Percentiles rank a stretch among this genome's conserved stretches.
Evolutionary conservation across 768 basidiomycete species (phyloP).

Genomic region (Rubroboletus satanas): DNA sequence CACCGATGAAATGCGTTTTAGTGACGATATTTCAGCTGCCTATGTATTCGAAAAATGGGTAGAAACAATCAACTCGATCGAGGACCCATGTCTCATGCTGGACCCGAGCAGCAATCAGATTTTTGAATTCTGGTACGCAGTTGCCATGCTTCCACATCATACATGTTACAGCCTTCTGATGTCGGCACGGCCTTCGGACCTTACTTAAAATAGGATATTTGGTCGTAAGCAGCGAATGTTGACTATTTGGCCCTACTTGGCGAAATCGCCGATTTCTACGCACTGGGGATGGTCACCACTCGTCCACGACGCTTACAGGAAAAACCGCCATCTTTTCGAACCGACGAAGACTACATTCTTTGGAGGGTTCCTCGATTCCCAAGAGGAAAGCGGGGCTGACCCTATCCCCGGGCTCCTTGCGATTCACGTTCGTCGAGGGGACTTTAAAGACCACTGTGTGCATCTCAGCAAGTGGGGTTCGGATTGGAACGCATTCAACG

Average conservation of each 20-base stretch:
- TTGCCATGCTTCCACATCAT: neutral
- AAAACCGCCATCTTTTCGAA: constrained; percentile 30
- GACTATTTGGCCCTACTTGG: constrained; percentile 33
- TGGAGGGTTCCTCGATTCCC: neutral
- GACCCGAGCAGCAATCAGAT: constrained; percentile 22
- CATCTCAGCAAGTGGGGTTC: constrained; percentile 34
- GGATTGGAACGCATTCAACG: constrained; percentile 44
- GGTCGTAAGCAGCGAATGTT: constrained; percentile 32
- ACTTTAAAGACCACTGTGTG: constrained; percentile 44
- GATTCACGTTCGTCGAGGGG: constrained; percentile 50
- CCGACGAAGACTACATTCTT: neutral
- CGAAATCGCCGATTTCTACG: constrained; percentile 32
- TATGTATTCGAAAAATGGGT: constrained; percentile 38
- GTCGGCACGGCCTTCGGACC: neutral
- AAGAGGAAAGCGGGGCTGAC: constrained; percentile 1
- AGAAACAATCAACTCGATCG: constrained; percentile 30
- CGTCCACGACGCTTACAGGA: constrained; percentile 29
- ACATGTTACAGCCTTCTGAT: neutral
- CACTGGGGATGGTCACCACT: constrained; percentile 39
- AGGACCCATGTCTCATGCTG: constrained; percentile 41
- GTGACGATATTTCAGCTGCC: constrained; percentile 22
- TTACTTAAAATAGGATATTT: constrained; percentile 27
- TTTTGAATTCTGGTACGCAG: constrained; percentile 36
- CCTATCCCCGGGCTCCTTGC: constrained; percentile 43
- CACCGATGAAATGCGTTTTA: constrained; percentile 28